Conservation (phyloP, 139 green algal species). For the Volvox reticuliferus region DNA sequence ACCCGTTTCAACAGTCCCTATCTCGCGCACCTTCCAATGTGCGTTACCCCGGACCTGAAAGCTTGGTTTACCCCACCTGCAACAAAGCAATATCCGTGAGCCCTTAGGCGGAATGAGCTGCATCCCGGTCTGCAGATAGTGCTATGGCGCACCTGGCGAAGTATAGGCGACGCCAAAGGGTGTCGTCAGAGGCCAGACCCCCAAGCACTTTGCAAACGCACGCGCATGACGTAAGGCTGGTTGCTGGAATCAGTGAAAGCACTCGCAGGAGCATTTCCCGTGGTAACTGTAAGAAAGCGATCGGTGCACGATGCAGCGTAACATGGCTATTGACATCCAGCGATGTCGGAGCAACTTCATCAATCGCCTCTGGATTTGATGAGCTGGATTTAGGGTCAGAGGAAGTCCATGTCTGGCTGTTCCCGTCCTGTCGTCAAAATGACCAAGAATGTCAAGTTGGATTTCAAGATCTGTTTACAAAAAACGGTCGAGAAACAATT, state of each 20-base stretch:
- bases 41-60: background rate
- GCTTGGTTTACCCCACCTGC: slow-evolving; percentile 32
- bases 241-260: slow-evolving; percentile 3
- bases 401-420: background rate
- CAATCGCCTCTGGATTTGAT: background rate
- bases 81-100: background rate
- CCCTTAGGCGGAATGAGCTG: too few relatives aligned
- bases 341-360: background rate
- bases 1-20: background rate
- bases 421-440: background rate
- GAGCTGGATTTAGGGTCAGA: background rate
- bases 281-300: background rate
- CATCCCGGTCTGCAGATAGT: background rate
- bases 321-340: background rate
- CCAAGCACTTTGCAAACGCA: background rate
- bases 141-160: background rate
- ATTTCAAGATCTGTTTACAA: background rate
- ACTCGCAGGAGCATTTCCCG: slow-evolving; percentile 20
- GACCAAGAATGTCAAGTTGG: background rate
- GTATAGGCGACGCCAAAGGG: slow-evolving; percentile 17
- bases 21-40: slow-evolving; percentile 21
- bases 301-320: background rate
- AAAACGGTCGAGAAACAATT: background rate
- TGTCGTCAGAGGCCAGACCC: background rate
- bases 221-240: background rate